These are phyloP conservation scores for Saprolegnia parasitica DNA, from an alignment of 352 stramenopile genomes.

Conservation along the genomic window DNA sequence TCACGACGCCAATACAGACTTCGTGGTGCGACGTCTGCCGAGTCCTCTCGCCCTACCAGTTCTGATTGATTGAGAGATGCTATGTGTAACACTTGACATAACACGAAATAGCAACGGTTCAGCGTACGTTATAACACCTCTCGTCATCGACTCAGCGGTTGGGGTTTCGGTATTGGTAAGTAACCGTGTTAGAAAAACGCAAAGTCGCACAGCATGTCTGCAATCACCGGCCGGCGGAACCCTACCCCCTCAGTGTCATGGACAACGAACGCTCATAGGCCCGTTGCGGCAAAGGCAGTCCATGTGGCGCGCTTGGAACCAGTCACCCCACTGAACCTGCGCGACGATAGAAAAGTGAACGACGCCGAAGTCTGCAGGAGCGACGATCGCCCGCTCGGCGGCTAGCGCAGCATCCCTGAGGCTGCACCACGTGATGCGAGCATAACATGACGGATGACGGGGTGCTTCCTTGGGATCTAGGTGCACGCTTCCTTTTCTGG, in stretches of 20 bases:
- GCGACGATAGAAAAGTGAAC: not conserved
- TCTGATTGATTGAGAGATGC: too few species aligned
- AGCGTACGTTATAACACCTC: too few species aligned
- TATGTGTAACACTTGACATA: too few species aligned
- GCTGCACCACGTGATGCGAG: not conserved
- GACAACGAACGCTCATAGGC: too few species aligned
- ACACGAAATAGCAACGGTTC: too few species aligned
- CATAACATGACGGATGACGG: not conserved
- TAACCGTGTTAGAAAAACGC: not conserved
- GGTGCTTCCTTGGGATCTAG: too few species aligned
- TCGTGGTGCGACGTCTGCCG: conserved; percentile 16
- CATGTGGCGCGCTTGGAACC: not conserved
- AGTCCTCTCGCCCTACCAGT: too few species aligned
- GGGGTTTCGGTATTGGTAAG: not conserved
- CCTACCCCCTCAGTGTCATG: not conserved
- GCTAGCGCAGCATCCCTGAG: too few species aligned
- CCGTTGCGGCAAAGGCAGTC: too few species aligned
- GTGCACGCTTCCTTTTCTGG: too few species aligned
- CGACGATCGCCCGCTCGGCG: not conserved
- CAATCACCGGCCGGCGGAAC: not conserved
- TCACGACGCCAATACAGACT: conserved; percentile 1
- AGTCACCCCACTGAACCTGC: too few species aligned
- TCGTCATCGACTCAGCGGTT: too few species aligned
- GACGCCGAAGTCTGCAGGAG: not conserved
- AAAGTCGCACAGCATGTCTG: not conserved